phyloP scores from a whole-genome alignment of 331 rosid species.

The Quercus phellos region DNA sequence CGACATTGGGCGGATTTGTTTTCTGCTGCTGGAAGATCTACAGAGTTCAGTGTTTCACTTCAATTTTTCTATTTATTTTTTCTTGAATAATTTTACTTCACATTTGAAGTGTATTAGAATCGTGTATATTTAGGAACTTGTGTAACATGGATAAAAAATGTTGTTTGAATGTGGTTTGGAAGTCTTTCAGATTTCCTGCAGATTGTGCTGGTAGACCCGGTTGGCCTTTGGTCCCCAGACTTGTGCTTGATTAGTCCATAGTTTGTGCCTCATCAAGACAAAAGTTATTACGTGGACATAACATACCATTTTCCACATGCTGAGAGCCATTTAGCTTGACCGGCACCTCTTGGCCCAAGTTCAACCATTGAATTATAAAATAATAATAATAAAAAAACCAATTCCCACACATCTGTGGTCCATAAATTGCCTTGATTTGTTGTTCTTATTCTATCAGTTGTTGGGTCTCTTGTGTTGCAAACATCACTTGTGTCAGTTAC shows the following conservation, averaged over 20 bases:
- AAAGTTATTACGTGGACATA: background rate
- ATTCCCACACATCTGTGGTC: background rate
- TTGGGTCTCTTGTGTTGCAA: background rate
- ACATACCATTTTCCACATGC: background rate
- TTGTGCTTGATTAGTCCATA: background rate
- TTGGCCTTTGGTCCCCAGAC: background rate
- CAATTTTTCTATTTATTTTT: constrained; percentile 1
- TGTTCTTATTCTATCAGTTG: background rate
- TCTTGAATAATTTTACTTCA: constrained; percentile 5
- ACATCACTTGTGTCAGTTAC: background rate
- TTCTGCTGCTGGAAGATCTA: constrained; percentile 92
- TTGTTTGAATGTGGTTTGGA: background rate
- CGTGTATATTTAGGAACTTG: background rate
- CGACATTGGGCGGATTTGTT: constrained; percentile 98
- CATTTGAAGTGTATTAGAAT: background rate
- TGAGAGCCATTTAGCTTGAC: no score
- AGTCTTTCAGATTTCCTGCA: background rate
- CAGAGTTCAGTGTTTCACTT: constrained; percentile 59
- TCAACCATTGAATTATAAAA: no score
- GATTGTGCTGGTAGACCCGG: background rate
- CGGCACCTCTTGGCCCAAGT: no score
- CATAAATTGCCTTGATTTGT: background rate
- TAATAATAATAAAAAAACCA: no score
- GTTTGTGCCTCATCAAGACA: background rate
- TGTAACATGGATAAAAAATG: background rate